Percentiles rank a stretch among this genome's conserved stretches.
These are phyloP conservation scores for Colletotrichum ledebouriae DNA, from an alignment of 2,329 filamentous ascomycete genomes.

Conservation along the genomic window DNA sequence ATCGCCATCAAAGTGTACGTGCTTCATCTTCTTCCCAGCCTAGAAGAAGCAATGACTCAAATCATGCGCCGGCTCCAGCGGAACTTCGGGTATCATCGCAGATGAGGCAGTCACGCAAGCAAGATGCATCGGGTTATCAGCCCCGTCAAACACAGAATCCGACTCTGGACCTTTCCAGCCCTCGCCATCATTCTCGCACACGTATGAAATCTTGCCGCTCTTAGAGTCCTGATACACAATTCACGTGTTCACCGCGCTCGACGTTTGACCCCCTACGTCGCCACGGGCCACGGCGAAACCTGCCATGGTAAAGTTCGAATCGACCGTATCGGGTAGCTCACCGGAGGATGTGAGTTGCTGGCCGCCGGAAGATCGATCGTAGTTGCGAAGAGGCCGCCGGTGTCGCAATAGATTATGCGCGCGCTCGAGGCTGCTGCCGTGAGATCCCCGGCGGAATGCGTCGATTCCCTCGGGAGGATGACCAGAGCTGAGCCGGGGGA, in stretches of 20 bases:
- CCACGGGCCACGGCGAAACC: slow-evolving; percentile 42
- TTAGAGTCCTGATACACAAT: slow-evolving; percentile 45
- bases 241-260: slow-evolving; percentile 43
- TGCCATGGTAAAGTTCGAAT: slow-evolving; percentile 43
- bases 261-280: slow-evolving; percentile 20
- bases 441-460: slow-evolving; percentile 22
- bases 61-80: slow-evolving; percentile 27
- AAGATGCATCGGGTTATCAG: slow-evolving; percentile 35
- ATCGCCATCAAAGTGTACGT: slow-evolving; percentile 37
- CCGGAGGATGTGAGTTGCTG: slow-evolving; percentile 18
- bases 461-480: slow-evolving; percentile 25
- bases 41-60: slow-evolving; percentile 42
- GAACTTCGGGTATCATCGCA: slow-evolving; percentile 17
- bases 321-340: slow-evolving; percentile 33
- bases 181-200: slow-evolving; percentile 41
- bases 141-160: slow-evolving; percentile 35
- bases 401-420: slow-evolving; percentile 33
- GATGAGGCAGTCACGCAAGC: slow-evolving; percentile 38
- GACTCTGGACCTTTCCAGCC: slow-evolving; percentile 41
- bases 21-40: slow-evolving; percentile 24
- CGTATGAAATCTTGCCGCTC: slow-evolving; percentile 41
- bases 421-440: slow-evolving; percentile 15
- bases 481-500: slow-evolving; percentile 28
- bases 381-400: slow-evolving; percentile 22
- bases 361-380: slow-evolving; percentile 32